Evolutionary conservation across 164 flowering plant species (phyloP), one percentile per base, ranked within the genome.

Genomic region (Houttuynia cordata): DNA sequence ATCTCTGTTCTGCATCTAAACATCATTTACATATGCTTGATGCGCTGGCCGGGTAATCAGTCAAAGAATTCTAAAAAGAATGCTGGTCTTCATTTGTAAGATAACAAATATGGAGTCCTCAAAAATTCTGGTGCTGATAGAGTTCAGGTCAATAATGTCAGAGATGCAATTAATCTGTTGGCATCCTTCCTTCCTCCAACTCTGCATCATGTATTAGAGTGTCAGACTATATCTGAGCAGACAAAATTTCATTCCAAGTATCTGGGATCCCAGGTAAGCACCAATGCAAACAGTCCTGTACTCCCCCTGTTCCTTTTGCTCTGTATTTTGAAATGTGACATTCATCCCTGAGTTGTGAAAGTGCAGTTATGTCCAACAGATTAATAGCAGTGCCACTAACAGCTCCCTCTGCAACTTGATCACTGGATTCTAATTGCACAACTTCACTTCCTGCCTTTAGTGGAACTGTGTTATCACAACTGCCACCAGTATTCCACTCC

Each of bases 221-320:
- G 2, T 30, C 6, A 2, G 37, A 6, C 37, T 73, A 83, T 30
- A 87, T 7, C 58, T 83, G 89, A 23, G 88, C 91, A 63, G 58
- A 60, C 20, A 91, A 80, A 19, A 91, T 63, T 71, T 88, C 88
- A 60, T 88, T 88, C 97, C 96, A 91, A 19, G 88, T 64, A 60
- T 88, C 96, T 0, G 92, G 91, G 59, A 91, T 70, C 4, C 96
- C 96, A 0, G 94, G 97, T 9, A 86, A 62, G 80, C 97, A 91
- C 97, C 97, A 88, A 65, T 88, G 97, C 73, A 87, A 72, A 75
- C 95, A 87, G 65, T 85, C 92, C 22, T 80, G 79, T 22, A 69
- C 55, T 3, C 79, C 85, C 0, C 60, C 60, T 8, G 70, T 58
- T 19, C 68, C 64, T 71, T 70, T 77, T 5, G 62, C 30, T 50